These are phyloP conservation scores for Cyclanthera cordifolia DNA, from an alignment of 306 rosid species.

Conservation along the genomic window DNA sequence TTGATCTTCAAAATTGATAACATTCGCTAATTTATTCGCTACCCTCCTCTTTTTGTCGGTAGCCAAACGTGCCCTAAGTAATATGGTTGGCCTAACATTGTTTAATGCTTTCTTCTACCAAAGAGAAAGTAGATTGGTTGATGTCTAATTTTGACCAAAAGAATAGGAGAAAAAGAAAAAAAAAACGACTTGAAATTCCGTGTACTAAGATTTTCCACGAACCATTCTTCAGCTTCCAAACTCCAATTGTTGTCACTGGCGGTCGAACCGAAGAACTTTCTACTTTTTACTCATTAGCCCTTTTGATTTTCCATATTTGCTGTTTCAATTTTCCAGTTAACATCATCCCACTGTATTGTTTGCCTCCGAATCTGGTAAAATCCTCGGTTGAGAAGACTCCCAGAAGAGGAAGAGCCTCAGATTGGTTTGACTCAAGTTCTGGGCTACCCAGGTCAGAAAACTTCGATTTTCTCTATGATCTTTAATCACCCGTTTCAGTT, in stretches of 20 bases:
- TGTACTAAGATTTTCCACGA: conserved; percentile 13
- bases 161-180: background rate
- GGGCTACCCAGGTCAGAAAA: conserved; percentile 24
- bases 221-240: background rate
- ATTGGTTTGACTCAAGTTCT: conserved; percentile 11
- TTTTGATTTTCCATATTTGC: background rate
- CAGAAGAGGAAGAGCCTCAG: conserved; percentile 23
- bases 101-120: too few relatives aligned
- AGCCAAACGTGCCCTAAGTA: background rate
- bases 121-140: background rate
- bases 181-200: conserved; percentile 9
- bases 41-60: too few relatives aligned
- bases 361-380: conserved; percentile 29
- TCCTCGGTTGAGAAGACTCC: conserved; percentile 9
- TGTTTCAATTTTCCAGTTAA: background rate
- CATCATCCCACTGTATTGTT: conserved; percentile 13
- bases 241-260: conserved; percentile 11
- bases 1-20: too few relatives aligned
- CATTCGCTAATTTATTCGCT: too few relatives aligned
- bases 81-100: too few relatives aligned
- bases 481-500: background rate
- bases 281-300: background rate
- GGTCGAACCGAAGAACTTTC: conserved; percentile 4
- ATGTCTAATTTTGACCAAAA: background rate
- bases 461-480: background rate